These are phyloP conservation scores for Cryptococcus amylolentus DNA, from an alignment of 1,284 basidiomycete genomes.

Conservation along the genomic window DNA sequence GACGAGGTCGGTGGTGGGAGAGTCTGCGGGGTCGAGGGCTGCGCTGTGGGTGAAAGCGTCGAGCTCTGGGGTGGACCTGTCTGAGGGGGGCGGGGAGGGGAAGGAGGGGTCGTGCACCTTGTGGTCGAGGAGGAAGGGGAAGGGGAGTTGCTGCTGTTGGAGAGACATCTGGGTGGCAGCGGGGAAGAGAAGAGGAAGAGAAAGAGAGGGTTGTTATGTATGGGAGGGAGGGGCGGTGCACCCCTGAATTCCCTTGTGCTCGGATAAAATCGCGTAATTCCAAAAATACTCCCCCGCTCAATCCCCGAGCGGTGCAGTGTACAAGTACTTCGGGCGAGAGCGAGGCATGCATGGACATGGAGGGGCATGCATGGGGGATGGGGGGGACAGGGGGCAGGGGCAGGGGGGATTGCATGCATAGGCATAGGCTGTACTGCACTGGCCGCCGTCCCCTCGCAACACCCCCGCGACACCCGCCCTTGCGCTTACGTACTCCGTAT, in stretches of 20 bases:
- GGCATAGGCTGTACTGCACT: too few relatives aligned
- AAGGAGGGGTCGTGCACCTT: slow-evolving; percentile 6
- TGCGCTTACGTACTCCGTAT: neutral
- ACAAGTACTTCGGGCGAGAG: too few relatives aligned
- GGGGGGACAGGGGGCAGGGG: too few relatives aligned
- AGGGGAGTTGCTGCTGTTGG: slow-evolving; percentile 5
- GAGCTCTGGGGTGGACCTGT: neutral
- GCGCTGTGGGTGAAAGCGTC: slow-evolving; percentile 17
- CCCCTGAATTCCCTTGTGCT: neutral
- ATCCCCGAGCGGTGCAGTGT: neutral
- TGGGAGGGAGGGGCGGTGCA: neutral
- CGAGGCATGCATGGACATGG: too few relatives aligned
- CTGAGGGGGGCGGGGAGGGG: slow-evolving; percentile 33
- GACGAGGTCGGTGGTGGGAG: slow-evolving; percentile 28
- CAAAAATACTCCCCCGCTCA: neutral
- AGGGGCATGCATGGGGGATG: too few relatives aligned
- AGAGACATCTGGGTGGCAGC: neutral
- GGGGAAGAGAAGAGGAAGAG: neutral
- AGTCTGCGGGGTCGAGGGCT: slow-evolving; percentile 25
- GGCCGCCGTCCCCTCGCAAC: too few relatives aligned
- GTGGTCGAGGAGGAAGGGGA: neutral
- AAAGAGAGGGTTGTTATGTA: neutral
- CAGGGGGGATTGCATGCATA: too few relatives aligned
- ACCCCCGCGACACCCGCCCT: too few relatives aligned
- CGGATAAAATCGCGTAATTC: neutral